Base-by-base conservation (phyloP, 2,329 filamentous ascomycete species). In the Ophiostoma angusticollis region DNA sequence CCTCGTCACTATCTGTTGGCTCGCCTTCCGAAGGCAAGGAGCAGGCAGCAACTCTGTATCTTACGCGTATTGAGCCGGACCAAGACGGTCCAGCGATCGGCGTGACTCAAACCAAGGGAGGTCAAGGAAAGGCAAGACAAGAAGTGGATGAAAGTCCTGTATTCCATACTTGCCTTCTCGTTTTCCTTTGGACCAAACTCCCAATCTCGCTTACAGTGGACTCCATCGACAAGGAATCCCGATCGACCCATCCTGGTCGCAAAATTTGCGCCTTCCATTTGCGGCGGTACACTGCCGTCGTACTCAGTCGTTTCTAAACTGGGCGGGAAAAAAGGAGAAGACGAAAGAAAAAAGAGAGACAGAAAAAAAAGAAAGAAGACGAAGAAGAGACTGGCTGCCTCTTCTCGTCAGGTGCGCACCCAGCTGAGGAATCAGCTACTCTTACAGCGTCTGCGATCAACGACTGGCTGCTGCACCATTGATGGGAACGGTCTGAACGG, bases 171-270 rank as follows among this genome's bases (percentile, higher is more conserved):
- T 11, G 31, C 21, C 12, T 3, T 22, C 18, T 17, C n/a, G n/a
- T 30, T 21, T 37, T 14, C 28, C 29, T n/a, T n/a, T n/a, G n/a
- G n/a, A n/a, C n/a, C n/a, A n/a, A n/a, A n/a, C n/a, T n/a, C n/a
- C n/a, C n/a, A n/a, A n/a, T n/a, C n/a, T n/a, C n/a, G n/a, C n/a
- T n/a, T n/a, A n/a, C 9, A 13, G 13, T 22, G 13, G 17, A 14
- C 30, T 34, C 12, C 37, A 21, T 27, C 23, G 25, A 24, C 31
- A 33, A 25, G 42, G 42, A 38, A 40, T 39, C 25, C n/a, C 33
- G 43, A 42, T 42, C 43, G 39, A 32, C 39, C 8, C 36, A 42
- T 42, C 43, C 39, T 27, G 29, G 43, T 41, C 39, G 35, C 41
- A 42, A 38, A 35, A 41, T 32, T 44, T 44, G 37, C 16, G 13